Base-by-base conservation (phyloP, 352 stramenopile genomes). In the Phytophthora foliorum region DNA sequence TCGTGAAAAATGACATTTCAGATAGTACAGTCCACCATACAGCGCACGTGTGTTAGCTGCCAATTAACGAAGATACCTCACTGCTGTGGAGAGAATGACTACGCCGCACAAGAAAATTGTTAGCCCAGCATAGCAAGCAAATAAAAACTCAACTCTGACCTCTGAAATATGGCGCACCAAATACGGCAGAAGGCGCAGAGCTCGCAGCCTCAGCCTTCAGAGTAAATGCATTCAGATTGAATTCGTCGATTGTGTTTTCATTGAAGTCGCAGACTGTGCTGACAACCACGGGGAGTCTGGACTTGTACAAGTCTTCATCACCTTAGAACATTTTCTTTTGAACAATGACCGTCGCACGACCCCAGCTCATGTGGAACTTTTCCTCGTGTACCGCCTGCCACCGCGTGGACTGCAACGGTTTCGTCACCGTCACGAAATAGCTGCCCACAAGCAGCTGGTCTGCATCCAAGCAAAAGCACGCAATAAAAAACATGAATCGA, bases 361-460 rank as follows among this genome's bases (percentile, higher is more conserved):
- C 82, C 82, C 82, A 91, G 52, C 82, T 91, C 82, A 91, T 91
- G 57, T 68, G 67, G 42, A 91, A 82, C 41, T 88, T 89, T 25
- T 80, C 80, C 63, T 91, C 82, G 16, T 78, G 68, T 57, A 91
- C 55, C n/a, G 67, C 76, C 69, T 88, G 81, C 82, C 82, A 91
- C 11, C 70, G 69, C 57, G 73, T 82, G 46, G 82, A 91, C 52
- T 57, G 49, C 21, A 91, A 63, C 39, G 80, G 80, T 54, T 89
- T 91, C 32, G 80, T 89, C 53, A 91, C 73, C 14, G 76, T 81
- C 53, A 91, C 77, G 31, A 89, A 84, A 56, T 91, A 91, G 38
- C 65, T 78, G 17, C 82, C 82, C 6, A 84, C 77, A 6, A 52
- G 22, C 27, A 91, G 46, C 6, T 76, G 48, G 16, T 91, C 82